Evolutionary conservation across 805 yeast species (phyloP), one percentile per base, ranked within the genome.

Genomic region (Starmerella powellii): DNA sequence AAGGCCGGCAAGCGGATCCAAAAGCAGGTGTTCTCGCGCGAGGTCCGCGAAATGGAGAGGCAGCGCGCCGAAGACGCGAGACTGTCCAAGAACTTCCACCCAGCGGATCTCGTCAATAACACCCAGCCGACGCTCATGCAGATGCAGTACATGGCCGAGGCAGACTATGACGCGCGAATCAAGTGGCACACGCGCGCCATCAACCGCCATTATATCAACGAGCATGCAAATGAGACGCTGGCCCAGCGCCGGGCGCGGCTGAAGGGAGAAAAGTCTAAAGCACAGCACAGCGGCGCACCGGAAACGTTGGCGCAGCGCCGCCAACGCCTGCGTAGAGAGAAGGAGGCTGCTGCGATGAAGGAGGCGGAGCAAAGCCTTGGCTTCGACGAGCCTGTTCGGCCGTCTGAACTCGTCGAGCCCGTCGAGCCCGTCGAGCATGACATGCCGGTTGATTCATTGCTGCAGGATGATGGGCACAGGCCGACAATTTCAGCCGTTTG

Each of bases 1-100:
- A 61, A 61, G 41, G 55, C 56, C 18, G 63, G 59, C 28, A 43
- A 55, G 16, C 42, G 40, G 31, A 48, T 54, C 2, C 62, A 58
- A 44, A 50, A 45, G 16, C 42, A 47, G 21, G 48, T 51, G 15
- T 47, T 59, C 19, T 34, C 38, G 10, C 43, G 53, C 10, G 63
- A 58, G n/a, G 49, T 47, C 4, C 50, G 41, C 4, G 45, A 48
- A 15, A 37, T 43, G 31, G 54, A 48, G 32, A 36, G 52, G 12
- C 47, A 46, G 30, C 37, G 49, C n/a, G 34, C 36, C 10, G 46
- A 48, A 16, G 49, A 48, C 27, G 12, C 20, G 18, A 31, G 32
- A 8, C 20, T 6, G 3, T 20, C 29, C 4, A 18, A 31, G 1
- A 34, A 21, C 20, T 33, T 41, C 24, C 63, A 59, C 34, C 63